Evolutionary conservation across 352 stramenopile genomes (phyloP).

Genomic region (Phytophthora podocarpi): DNA sequence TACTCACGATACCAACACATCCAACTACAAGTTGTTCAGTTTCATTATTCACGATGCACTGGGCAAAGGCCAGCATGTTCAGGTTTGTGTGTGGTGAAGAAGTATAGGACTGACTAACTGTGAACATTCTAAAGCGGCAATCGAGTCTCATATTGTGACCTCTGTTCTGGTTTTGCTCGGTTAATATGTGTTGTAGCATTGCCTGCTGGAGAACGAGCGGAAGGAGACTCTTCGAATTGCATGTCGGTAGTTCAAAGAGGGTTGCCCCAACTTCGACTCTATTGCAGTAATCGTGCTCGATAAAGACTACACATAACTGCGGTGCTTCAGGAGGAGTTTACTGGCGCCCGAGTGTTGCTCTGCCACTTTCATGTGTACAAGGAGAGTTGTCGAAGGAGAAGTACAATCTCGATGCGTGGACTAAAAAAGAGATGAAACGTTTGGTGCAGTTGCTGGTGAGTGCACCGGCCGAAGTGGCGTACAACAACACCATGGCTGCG

Average conservation of each 20-base stretch:
- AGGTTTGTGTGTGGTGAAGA: too few relatives aligned
- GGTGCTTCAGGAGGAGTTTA: constrained; percentile 7
- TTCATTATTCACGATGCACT: too few relatives aligned
- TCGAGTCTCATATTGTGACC: too few relatives aligned
- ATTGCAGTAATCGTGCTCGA: constrained; percentile 11
- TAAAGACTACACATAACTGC: constrained; percentile 18
- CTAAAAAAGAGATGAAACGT: constrained; percentile 9
- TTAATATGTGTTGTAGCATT: too few relatives aligned
- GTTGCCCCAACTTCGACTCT: neutral
- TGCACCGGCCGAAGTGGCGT: neutral
- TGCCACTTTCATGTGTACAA: constrained; percentile 22
- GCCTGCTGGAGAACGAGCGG: too few relatives aligned
- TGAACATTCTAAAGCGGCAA: too few relatives aligned
- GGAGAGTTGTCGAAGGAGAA: neutral
- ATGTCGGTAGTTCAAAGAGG: constrained; percentile 5
- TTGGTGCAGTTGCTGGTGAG: constrained; percentile 5
- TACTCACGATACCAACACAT: constrained; percentile 11
- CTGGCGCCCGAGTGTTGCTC: neutral
- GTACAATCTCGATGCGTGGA: neutral
- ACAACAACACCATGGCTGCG: neutral
- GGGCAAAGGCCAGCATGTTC: constrained; percentile 18
- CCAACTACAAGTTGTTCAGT: constrained; percentile 22
- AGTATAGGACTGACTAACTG: too few relatives aligned
- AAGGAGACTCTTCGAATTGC: constrained; percentile 6
- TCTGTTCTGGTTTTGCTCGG: too few relatives aligned